A percentile compares a stretch with the other conserved stretches of the same genome.
These are phyloP conservation scores for Fraxinus xanthoxyloides DNA, from an alignment of 305 asterid genomes.

Conservation along the genomic window DNA sequence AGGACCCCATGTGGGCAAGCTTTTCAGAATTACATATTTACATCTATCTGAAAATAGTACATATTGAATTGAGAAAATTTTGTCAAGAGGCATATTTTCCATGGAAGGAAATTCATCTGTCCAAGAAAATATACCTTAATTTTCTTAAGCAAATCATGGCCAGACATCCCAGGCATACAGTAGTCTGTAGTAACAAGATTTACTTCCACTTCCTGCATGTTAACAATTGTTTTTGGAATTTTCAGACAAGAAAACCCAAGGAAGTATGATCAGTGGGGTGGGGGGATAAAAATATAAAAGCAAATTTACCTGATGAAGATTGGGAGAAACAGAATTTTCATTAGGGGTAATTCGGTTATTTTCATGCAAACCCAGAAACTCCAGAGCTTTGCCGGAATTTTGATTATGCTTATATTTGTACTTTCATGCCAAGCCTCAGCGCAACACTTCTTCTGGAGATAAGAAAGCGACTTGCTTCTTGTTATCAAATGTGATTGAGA, in stretches of 20 bases:
- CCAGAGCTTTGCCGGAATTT: conserved; percentile 64
- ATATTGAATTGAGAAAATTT: conserved; percentile 7
- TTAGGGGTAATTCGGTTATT: conserved; percentile 23
- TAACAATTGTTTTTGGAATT: background rate
- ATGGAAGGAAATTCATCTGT: conserved; percentile 24
- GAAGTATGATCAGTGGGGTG: background rate
- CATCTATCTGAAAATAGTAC: background rate
- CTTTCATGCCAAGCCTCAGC: conserved; percentile 53
- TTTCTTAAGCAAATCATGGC: conserved; percentile 65
- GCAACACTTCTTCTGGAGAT: conserved; percentile 52
- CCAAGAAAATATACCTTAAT: conserved; percentile 54
- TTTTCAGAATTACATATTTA: background rate
- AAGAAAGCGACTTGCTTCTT: background rate
- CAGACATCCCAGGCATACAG: conserved; percentile 65
- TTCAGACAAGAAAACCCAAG: conserved; percentile 2
- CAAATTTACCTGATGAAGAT: conserved; percentile 38
- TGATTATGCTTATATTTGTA: conserved; percentile 55
- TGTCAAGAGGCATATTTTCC: background rate
- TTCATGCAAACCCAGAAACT: conserved; percentile 40
- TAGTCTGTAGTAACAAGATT: conserved; percentile 59
- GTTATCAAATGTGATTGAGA: background rate
- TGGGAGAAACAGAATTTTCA: conserved; percentile 43
- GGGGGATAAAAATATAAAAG: background rate
- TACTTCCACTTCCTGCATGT: conserved; percentile 55
- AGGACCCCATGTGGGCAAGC: conserved; percentile 24